Evolutionary conservation across 306 rosid genomes (phyloP), one percentile per base, ranked within the genome.

Genomic region (Gleditsia sinensis): DNA sequence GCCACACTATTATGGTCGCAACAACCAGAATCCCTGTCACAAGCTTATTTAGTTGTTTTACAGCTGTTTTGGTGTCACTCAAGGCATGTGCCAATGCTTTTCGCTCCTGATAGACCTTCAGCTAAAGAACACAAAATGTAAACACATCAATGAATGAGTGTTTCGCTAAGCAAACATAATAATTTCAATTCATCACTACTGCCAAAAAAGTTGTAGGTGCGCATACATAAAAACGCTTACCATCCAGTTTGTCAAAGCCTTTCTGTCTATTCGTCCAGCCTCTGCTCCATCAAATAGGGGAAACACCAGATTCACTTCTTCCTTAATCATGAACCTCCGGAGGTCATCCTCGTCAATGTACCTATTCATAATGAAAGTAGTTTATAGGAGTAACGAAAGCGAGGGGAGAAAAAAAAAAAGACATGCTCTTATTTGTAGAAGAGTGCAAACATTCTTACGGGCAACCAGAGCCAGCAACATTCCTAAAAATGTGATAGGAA

Each of bases 41-140:
- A 19, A 94, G 92, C 75, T 94, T 92, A 82, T 85, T 82, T 63
- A 94, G 67, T 77, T 94, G 97, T 58, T 83, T 92, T 23, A 94
- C 93, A 0, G 99, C 97, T 16, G 99, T 94, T 83, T 90, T 94
- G 6, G 99, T 90, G 83, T 94, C 98, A 6, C 74, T 80, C 78
- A 94, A 80, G 69, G 99, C 85, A 71, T 94, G 99, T 48, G 96
- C 93, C 61, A 94, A 78, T 50, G 95, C 92, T 87, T 82, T 94
- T 37, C 99, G 96, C 56, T 89, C 97, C 67, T 87, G 91, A 76
- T 78, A 92, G 54, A 92, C 93, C 82, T 90, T 94, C 67, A 92
- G 67, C 99, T 94, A 86, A 81, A 75, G 33, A 75, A 81, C 21
- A 57, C 14, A 78, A 2, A 65, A 13, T 54, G 32, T 36, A 43